phyloP scores from a whole-genome alignment of 2,329 filamentous ascomycete species.

The Pseudogymnoascus sp. region DNA sequence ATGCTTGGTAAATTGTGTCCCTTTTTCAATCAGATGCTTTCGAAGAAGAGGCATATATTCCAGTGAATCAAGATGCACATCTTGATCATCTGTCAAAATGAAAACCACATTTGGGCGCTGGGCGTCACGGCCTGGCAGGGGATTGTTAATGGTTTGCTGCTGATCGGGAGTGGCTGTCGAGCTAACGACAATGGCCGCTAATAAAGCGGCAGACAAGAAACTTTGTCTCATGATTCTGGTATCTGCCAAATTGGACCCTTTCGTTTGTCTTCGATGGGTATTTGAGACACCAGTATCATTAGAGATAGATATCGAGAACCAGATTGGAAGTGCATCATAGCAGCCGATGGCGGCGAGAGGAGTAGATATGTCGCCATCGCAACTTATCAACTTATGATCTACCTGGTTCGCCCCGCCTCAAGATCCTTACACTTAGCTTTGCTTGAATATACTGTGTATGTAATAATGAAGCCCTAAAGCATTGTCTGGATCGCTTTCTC shows the following conservation, averaged over 20 bases:
- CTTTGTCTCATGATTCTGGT: background rate
- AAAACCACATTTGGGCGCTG: conserved; percentile 48
- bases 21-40: conserved; percentile 46
- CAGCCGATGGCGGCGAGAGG: background rate
- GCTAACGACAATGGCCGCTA: conserved; percentile 10
- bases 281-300: background rate
- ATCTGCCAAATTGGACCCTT: background rate
- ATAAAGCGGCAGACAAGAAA: conserved; percentile 14
- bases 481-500: background rate
- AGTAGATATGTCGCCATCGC: background rate
- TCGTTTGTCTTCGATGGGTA: background rate
- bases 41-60: conserved; percentile 48
- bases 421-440: background rate
- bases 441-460: background rate
- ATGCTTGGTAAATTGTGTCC: conserved; percentile 48
- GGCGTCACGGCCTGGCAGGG: background rate
- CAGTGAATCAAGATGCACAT: conserved; percentile 50
- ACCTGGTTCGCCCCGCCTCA: background rate
- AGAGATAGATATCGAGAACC: background rate
- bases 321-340: background rate
- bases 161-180: conserved; percentile 13
- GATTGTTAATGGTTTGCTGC: conserved; percentile 9
- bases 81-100: conserved; percentile 58
- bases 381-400: background rate
- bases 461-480: background rate